Evolutionary conservation across 1,139 yeast genomes (phyloP).

Genomic region (Pneumocystis carinii): DNA sequence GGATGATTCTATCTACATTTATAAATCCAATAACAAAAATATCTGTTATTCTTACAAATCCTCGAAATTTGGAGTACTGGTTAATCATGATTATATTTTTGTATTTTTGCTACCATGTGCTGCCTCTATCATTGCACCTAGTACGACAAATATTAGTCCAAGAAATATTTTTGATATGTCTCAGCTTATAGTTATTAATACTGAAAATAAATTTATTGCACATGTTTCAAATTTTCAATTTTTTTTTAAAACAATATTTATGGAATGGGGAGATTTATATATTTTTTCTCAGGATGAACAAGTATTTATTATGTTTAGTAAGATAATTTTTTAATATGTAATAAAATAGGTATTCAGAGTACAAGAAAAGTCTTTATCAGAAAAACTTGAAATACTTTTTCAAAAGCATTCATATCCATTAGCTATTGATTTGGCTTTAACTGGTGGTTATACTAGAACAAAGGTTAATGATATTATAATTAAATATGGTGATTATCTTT

Average conservation of each 20-base stretch:
- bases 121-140: constrained; percentile 3
- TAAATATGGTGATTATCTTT: constrained; percentile 58
- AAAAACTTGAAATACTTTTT: constrained; percentile 54
- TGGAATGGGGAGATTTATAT: constrained; percentile 41
- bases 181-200: constrained; percentile 51
- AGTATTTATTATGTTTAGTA: constrained; percentile 20
- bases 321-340: neutral
- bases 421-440: constrained; percentile 57
- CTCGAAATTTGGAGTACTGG: constrained; percentile 40
- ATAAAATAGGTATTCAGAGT: constrained; percentile 32
- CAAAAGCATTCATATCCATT: constrained; percentile 57
- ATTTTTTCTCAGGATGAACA: constrained; percentile 64
- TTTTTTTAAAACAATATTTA: constrained; percentile 42
- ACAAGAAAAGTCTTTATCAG: constrained; percentile 49
- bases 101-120: constrained; percentile 34
- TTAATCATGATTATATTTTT: constrained; percentile 38
- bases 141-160: constrained; percentile 11
- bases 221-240: constrained; percentile 55
- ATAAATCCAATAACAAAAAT: constrained; percentile 40
- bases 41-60: constrained; percentile 45
- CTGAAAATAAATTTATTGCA: constrained; percentile 53
- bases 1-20: constrained; percentile 37
- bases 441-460: constrained; percentile 27
- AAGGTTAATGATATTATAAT: constrained; percentile 41
- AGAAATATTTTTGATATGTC: constrained; percentile 23